These are phyloP conservation scores for Lolium perenne DNA, from an alignment of 176 grass and related monocot genomes.

Conservation along the genomic window DNA sequence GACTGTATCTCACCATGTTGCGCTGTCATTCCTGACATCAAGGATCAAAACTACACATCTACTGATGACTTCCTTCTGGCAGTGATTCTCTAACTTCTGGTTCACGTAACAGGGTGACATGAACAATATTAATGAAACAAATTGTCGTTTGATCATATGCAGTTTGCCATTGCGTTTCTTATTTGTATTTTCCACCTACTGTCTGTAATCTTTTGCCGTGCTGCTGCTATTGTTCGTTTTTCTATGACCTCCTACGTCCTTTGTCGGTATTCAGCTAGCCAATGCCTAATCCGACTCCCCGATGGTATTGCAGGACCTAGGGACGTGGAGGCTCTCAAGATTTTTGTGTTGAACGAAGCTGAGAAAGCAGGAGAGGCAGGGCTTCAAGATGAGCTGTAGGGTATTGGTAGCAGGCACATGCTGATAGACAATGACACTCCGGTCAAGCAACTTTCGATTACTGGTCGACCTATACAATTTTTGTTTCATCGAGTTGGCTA, in stretches of 20 bases:
- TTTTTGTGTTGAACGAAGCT: conserved; percentile 77
- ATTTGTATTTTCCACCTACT: not conserved
- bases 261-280: not conserved
- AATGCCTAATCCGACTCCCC: not conserved
- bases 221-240: not conserved
- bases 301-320: conserved; percentile 62
- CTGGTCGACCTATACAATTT: not conserved
- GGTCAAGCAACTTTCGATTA: conserved; percentile 2
- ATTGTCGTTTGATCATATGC: not conserved
- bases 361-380: conserved; percentile 65
- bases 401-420: conserved; percentile 1
- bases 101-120: not conserved
- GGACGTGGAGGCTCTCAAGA: conserved; percentile 80
- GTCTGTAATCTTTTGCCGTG: not conserved
- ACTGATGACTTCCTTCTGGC: not conserved
- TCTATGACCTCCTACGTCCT: not conserved
- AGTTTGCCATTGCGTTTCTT: not conserved
- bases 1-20: no score
- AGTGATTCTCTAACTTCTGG: not conserved
- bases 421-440: not conserved
- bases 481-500: conserved; percentile 1
- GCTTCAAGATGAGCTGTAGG: conserved; percentile 35
- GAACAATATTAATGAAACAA: no score
- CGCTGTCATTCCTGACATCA: no score
- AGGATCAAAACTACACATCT: not conserved